These are phyloP conservation scores for Phyllosticta ampelicida DNA, from an alignment of 2,329 filamentous ascomycete genomes.

Conservation along the genomic window DNA sequence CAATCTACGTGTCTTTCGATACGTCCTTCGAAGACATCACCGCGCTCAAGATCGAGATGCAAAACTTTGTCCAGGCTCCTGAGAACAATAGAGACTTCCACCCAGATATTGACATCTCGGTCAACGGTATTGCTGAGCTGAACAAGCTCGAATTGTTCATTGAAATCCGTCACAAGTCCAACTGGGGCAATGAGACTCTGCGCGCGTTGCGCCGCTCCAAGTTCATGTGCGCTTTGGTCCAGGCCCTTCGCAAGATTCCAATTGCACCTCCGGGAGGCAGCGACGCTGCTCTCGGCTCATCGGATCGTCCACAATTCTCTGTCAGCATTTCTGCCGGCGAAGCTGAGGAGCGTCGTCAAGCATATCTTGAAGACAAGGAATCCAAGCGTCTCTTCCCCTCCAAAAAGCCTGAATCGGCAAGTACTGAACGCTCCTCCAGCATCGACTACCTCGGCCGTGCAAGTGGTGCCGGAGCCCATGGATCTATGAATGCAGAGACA, in stretches of 20 bases:
- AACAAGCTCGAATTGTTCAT: conserved; percentile 78
- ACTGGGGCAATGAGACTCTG: conserved; percentile 59
- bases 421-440: conserved; percentile 18
- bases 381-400: conserved; percentile 53
- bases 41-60: conserved; percentile 72
- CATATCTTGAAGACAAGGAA: conserved; percentile 41
- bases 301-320: conserved; percentile 68
- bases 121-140: conserved; percentile 69
- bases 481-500: conserved; percentile 20
- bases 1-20: conserved; percentile 71
- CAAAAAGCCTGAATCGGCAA: conserved; percentile 20
- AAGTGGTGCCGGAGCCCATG: conserved; percentile 11
- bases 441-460: conserved; percentile 22
- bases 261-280: conserved; percentile 74
- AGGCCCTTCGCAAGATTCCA: conserved; percentile 76
- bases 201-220: conserved; percentile 76
- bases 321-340: conserved; percentile 50
- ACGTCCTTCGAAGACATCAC: conserved; percentile 87
- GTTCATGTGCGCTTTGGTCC: conserved; percentile 88
- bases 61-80: conserved; percentile 67
- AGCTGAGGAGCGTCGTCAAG: conserved; percentile 6
- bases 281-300: conserved; percentile 47
- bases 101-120: conserved; percentile 66
- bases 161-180: conserved; percentile 73
- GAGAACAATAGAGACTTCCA: conserved; percentile 90